Evolutionary conservation across 106 monocot genomes (phyloP).

Genomic region (Posidonia australis): DNA sequence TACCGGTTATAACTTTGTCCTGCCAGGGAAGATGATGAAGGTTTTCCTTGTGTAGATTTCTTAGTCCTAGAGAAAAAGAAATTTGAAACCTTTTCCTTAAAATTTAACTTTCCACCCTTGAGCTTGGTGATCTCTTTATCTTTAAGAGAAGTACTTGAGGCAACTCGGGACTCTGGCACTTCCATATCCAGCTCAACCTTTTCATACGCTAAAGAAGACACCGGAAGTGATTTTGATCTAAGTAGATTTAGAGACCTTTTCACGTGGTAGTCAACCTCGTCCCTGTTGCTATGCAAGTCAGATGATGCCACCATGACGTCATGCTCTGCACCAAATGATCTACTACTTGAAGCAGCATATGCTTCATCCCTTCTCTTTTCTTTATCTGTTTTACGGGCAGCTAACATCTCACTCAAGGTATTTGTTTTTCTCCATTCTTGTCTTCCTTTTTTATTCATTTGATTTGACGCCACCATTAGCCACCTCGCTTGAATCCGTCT

Average conservation of each 20-base stretch:
- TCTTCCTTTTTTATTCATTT: conserved; percentile 27
- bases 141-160: conserved; percentile 20
- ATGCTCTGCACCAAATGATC: conserved; percentile 22
- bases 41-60: conserved; percentile 36
- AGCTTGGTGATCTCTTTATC: conserved; percentile 11
- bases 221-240: conserved; percentile 61
- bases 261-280: conserved; percentile 7
- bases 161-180: conserved; percentile 13
- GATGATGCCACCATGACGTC: conserved; percentile 14
- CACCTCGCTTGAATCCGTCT: conserved; percentile 59
- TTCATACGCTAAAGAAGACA: conserved; percentile 40
- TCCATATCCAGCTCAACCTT: conserved; percentile 21
- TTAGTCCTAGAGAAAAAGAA: conserved; percentile 62
- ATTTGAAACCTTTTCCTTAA: conserved; percentile 67
- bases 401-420: conserved; percentile 84
- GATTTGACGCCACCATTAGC: conserved; percentile 29
- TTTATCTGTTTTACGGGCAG: conserved; percentile 35
- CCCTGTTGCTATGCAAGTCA: conserved; percentile 16
- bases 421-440: conserved; percentile 38
- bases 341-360: conserved; percentile 12
- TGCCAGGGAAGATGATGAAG: conserved; percentile 5
- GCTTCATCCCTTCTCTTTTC: conserved; percentile 19
- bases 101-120: conserved; percentile 42
- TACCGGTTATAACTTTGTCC: conserved; percentile 6
- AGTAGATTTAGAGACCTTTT: conserved; percentile 25